Evolutionary conservation across 306 rosid species (phyloP).

Genomic region (Abrus precatorius): DNA sequence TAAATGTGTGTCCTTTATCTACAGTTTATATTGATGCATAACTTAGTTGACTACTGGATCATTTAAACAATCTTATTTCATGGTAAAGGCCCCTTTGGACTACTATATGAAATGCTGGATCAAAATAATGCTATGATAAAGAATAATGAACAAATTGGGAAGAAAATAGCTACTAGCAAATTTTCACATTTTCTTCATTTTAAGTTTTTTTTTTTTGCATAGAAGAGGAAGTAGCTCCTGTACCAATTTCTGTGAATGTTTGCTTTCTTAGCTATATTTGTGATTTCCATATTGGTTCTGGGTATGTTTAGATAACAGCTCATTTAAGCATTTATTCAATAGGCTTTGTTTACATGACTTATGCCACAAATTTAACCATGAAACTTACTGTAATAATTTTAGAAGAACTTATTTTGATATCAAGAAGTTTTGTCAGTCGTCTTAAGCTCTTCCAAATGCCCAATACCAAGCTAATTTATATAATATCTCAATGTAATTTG

Average conservation of each 20-base stretch:
- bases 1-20: background rate
- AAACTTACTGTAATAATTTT: no score
- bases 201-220: background rate
- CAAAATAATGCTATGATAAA: background rate
- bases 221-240: constrained; percentile 27
- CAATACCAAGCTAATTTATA: background rate
- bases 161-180: constrained; percentile 9
- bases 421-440: no score
- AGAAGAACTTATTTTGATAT: no score
- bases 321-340: no score
- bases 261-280: constrained; percentile 12
- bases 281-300: background rate
- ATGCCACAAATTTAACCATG: no score
- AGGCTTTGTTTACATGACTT: no score
- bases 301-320: no score
- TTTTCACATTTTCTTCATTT: background rate
- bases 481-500: constrained; percentile 2
- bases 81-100: constrained; percentile 17
- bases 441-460: no score
- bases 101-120: constrained; percentile 13
- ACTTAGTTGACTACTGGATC: background rate
- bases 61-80: background rate
- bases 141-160: constrained; percentile 7
- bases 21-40: constrained; percentile 1
- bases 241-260: constrained; percentile 2